Base-by-base conservation (phyloP, 192 early-diverging fungal genomes). In the Physocladia obscura region DNA sequence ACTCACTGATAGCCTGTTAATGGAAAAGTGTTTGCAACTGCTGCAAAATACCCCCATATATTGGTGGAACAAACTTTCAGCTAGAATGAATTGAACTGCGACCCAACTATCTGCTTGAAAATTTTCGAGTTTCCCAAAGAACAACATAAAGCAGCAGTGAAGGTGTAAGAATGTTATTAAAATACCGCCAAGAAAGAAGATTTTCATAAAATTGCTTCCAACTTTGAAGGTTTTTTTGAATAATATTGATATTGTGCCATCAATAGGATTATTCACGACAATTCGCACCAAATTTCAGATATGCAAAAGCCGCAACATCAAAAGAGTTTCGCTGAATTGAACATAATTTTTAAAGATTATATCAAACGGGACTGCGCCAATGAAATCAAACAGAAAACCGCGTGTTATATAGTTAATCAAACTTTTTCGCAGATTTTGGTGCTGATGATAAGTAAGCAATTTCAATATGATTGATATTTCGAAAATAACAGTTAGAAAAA, bases 11-110 rank as follows among this genome's bases (percentile, higher is more conserved):
- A 79, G 27, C 69, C 76, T 32, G 75, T 69, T 15, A 78, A 49
- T 22, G 73, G 80, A 50, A 82, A 82, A 1, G 75, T 79, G 63
- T 80, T 80, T 19, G 52, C 63, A 49, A 74, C 70, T 3, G 83
- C 80, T n/a, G 57, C 54, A 49, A 80, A 80, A 30, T 81, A 40
- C 13, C 59, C 64, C 61, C 60, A 78, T 79, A 67, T 84, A 84
- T 64, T 80, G 78, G 8, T 68, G 58, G 11, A 40, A 38, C 29
- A 75, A 55, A 30, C 54, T 1, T 6, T 74, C 55, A 21, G 58
- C 17, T 31, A 76, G 32, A 5, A 79, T 24, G 26, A 62, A 21
- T 21, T 29, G 21, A 34, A 70, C 35, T 5, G 62, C 44, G 32
- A 54, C 24, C 80, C 77, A 82, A 30, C 59, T 58, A 11, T 61